These are phyloP conservation scores for Herpetospermum pedunculosum DNA, from an alignment of 306 rosid genomes.

Conservation along the genomic window DNA sequence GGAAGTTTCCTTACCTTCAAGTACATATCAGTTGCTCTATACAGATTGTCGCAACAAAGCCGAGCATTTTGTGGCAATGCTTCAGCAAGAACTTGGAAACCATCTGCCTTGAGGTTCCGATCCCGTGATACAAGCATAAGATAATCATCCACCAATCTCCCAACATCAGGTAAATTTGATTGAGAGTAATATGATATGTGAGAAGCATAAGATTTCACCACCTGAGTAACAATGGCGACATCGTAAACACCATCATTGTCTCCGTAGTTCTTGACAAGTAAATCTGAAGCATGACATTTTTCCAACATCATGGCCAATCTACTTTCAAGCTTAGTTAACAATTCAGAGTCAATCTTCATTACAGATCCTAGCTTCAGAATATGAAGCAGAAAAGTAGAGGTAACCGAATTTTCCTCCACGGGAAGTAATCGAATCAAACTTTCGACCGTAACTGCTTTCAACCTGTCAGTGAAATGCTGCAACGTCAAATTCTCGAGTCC, in stretches of 20 bases:
- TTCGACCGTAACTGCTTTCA: conserved; percentile 42
- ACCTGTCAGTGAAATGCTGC: conserved; percentile 16
- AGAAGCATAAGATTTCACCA: conserved; percentile 33
- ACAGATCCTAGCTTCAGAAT: conserved; percentile 43
- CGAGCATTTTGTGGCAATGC: conserved; percentile 28
- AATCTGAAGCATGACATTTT: conserved; percentile 35
- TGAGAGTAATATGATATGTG: conserved; percentile 16
- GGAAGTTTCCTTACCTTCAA: conserved; percentile 18
- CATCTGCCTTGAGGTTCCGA: conserved; percentile 31
- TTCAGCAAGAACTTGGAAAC: conserved; percentile 40
- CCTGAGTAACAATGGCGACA: conserved; percentile 35
- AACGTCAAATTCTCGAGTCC: conserved; percentile 21
- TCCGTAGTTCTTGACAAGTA: conserved; percentile 47
- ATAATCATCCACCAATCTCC: conserved; percentile 60
- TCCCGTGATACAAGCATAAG: conserved; percentile 56
- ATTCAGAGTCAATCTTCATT: conserved; percentile 32
- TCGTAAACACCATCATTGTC: conserved; percentile 31
- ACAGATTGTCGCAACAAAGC: conserved; percentile 22
- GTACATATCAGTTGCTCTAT: conserved; percentile 26
- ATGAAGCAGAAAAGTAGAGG: conserved; percentile 59
- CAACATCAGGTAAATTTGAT: conserved; percentile 36
- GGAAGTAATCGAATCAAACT: conserved; percentile 57
- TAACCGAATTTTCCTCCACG: conserved; percentile 43
- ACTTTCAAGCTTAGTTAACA: conserved; percentile 31
- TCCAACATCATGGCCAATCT: conserved; percentile 51